Evolutionary conservation across 306 rosid genomes (phyloP), one percentile per base, ranked within the genome.

Genomic region (Dryas drummondii): DNA sequence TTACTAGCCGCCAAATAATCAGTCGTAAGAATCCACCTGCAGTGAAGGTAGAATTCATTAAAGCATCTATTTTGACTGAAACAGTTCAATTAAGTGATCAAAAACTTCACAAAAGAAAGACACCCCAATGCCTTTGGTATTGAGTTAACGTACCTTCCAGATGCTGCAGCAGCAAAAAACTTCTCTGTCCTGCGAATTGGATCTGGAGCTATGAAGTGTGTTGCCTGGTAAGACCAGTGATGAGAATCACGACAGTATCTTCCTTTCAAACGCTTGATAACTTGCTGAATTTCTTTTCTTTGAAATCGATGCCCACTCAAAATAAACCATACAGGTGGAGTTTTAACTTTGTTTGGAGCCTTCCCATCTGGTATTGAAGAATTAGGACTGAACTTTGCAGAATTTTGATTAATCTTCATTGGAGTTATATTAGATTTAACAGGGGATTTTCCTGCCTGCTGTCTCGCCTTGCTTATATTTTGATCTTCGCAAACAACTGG

Each of bases 221-320:
- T 94, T 8, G 97, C 99, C 85, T 92, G 97, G 86, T 94, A 94
- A 51, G 99, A 92, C 99, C 99, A 92, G 70, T 92, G 86, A 77
- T 94, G 97, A 55, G 99, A 88, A 84, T 86, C 96, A 58, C 96
- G 88, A 83, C 97, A 90, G 79, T 82, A 85, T 70, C 82, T 89
- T 77, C 96, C 99, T 80, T 86, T 90, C 81, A 94, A 84, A 48
- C 82, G 79, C 88, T 84, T 89, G 60, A 94, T 89, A 54, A 86
- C 79, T 77, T 87, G 86, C 74, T 90, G 96, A 83, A 86, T 89
- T 84, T 90, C 96, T 86, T 89, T 94, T 67, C 97, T 85, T 72
- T 87, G 88, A 14, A 89, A 74, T 49, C 89, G 86, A 78, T 90
- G 93, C 12, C 97, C 97, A 58, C 92, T 90, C 77, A 92, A 79